phyloP scores from a whole-genome alignment of 108 stramenopile genomes.

The Seminavis robusta region DNA sequence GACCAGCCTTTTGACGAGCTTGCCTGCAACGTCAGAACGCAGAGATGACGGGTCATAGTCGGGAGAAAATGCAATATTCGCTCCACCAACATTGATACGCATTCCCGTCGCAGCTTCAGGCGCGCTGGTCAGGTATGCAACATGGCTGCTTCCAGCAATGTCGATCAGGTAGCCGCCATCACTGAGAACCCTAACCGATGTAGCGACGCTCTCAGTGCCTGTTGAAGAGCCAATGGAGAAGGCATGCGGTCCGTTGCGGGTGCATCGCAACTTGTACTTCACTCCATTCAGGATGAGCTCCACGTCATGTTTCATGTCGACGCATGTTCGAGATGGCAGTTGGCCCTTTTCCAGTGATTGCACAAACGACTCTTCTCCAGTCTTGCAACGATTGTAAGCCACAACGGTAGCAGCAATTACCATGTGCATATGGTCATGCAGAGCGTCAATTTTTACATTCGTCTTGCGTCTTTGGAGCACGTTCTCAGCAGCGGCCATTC shows the following conservation, averaged over 20 bases:
- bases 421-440: constrained; percentile 58
- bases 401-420: constrained; percentile 77
- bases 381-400: constrained; percentile 58
- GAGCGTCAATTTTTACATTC: constrained; percentile 6
- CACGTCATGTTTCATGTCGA: constrained; percentile 72
- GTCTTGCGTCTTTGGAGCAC: constrained; percentile 2
- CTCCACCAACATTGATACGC: constrained; percentile 85
- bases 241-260: constrained; percentile 61
- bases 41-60: constrained; percentile 97
- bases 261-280: constrained; percentile 86
- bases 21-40: constrained; percentile 93
- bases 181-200: constrained; percentile 86
- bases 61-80: constrained; percentile 90
- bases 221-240: constrained; percentile 51
- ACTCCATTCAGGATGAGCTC: constrained; percentile 92
- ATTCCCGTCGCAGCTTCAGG: constrained; percentile 75
- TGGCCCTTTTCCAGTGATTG: constrained; percentile 86
- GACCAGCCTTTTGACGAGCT: constrained; percentile 94
- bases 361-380: constrained; percentile 67
- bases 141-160: constrained; percentile 86
- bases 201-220: constrained; percentile 28
- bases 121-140: constrained; percentile 85
- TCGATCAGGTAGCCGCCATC: constrained; percentile 96
- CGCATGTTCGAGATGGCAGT: constrained; percentile 76
- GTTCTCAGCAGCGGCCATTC: constrained; percentile 22